Conservation (phyloP, 768 basidiomycete genomes). For the Roridomyces roridus region DNA sequence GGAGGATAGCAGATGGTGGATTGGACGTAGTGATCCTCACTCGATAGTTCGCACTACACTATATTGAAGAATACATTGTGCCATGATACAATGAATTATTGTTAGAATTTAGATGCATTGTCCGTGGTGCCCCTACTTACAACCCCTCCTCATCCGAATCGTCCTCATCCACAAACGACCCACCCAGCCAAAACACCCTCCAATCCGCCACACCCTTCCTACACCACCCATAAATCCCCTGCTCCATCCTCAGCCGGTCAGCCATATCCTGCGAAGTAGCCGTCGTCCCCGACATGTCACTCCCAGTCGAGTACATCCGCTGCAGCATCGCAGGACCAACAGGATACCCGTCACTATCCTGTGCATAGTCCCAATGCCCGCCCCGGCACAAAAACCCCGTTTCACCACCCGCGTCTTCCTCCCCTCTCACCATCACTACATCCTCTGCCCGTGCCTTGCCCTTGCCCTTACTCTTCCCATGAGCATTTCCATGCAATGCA, state of each 20-base stretch:
- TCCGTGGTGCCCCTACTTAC: constrained; percentile 7
- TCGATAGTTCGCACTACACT: no score
- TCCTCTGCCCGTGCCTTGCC: constrained; percentile 50
- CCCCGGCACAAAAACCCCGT: constrained; percentile 61
- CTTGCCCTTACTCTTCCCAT: constrained; percentile 45
- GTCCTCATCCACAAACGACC: constrained; percentile 42
- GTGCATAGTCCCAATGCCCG: constrained; percentile 56
- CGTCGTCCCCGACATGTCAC: constrained; percentile 50
- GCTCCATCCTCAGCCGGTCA: constrained; percentile 52
- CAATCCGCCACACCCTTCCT: constrained; percentile 76
- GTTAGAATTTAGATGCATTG: not conserved
- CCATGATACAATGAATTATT: constrained; percentile 15
- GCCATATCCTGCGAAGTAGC: constrained; percentile 56
- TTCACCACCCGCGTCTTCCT: constrained; percentile 70
- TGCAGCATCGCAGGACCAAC: constrained; percentile 29
- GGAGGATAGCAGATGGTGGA: no score
- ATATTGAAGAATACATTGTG: constrained; percentile 6
- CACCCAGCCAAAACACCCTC: constrained; percentile 85
- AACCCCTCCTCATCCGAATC: constrained; percentile 17
- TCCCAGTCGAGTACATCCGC: constrained; percentile 52
- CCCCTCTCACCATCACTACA: constrained; percentile 52
- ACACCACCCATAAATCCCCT: constrained; percentile 83
- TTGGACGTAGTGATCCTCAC: no score
- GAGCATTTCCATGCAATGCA: constrained; percentile 36
- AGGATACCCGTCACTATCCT: constrained; percentile 29